Base-by-base conservation (phyloP, 345 rosid species). In the Lagerstroemia speciosa region DNA sequence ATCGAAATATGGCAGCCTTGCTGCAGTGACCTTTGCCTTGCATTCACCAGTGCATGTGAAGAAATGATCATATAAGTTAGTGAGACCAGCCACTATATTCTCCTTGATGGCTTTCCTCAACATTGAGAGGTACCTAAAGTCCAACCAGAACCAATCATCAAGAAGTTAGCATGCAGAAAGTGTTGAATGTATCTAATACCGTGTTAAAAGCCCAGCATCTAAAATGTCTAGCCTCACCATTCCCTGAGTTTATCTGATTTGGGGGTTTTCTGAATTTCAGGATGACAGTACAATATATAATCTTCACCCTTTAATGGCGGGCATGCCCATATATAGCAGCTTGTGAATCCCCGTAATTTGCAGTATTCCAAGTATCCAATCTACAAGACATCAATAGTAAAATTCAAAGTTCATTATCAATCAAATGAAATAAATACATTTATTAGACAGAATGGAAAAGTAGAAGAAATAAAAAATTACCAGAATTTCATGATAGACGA, bases 311-410 rank as follows among this genome's bases (percentile, higher is more conserved):
- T 95, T 52, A 95, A 74, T 8, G 99, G 99, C 64, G 99, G 99
- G 82, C 99, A 95, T 61, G 98, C 99, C 99, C 99, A 95, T 71
- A 95, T 92, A 72, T 95, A 95, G 83, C 99, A 95, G 84, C 98
- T 95, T 14, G 98, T 90, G 81, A 95, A 95, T 69, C 99, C 99
- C 71, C 99, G 89, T 69, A 83, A 78, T 87, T 92, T 95, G 86
- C 99, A 92, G 76, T 89, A 90, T 71, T 95, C 99, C 73, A 95
- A 97, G 83, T 95, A 95, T 33, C 99, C 98, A 76, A 88, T 95
- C 99, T 95, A 81, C 75, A 82, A 64, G 34, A 58, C 12, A 58
- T 27, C 30, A 58, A 14, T 29, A 24, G 33, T 58, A 20, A 19
- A 58, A 12, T 30, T 27, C 15, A 12, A 58, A 58, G 34, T 9